Evolutionary conservation across 441 rosid genomes (phyloP), one percentile per base, ranked within the genome.

Genomic region (Jatropha podagrica): DNA sequence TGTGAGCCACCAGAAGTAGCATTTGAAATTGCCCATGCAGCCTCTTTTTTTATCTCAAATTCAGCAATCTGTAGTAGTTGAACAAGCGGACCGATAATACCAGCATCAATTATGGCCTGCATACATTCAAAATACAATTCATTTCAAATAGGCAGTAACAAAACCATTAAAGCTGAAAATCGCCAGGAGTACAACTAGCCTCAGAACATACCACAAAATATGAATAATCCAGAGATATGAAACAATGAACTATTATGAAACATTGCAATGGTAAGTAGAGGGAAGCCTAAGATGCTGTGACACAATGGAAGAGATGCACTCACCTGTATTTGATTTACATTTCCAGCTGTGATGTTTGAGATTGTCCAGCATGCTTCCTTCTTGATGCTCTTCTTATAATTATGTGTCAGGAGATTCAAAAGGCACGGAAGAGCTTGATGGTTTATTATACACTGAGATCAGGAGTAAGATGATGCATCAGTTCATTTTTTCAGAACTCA

Each of bases 331-430:
- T 94, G 98, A 54, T 87, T 89, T 81, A 71, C 84, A 84, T 89
- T 94, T 72, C 97, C 98, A 65, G 98, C 92, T n/a, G 97, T 92
- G 73, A 94, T 89, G 74, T 94, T 94, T 18, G 98, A 94, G 77
- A 94, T 90, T 48, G 97, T 92, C 98, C 97, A 94, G 76, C 97
- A 93, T 44, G 93, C 93, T 89, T 92, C 97, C 82, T 88, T 90
- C 87, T 89, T 90, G 66, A 92, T 89, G 86, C 95, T 93, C 79
- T 90, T 92, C 85, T 90, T 89, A 76, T 82, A 78, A 81, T 85
- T 89, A 65, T 81, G 79, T 37, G 86, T 85, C 77, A 94, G 79
- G 46, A 94, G 90, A 74, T 81, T 86, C 77, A 86, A 76, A 74
- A 94, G 91, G 68, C 86, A 84, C 15, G 92, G 91, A 72, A 94